Base-by-base conservation (phyloP, 257 asterid species). In the Fraxinus pennsylvanica region DNA sequence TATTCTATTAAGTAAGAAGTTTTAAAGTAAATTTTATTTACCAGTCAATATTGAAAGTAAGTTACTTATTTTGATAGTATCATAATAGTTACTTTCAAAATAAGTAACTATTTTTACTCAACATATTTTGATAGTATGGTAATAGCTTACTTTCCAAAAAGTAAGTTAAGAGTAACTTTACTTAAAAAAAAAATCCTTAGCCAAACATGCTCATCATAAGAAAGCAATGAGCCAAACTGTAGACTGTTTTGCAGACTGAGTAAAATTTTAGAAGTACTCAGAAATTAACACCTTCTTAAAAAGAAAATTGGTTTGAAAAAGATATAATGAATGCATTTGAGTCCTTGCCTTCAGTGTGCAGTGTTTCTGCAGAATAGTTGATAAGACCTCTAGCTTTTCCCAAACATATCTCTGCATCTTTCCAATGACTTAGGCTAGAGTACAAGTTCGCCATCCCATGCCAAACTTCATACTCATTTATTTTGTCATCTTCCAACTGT, bases 391-490 rank as follows among this genome's bases (percentile, higher is more conserved):
- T 91, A 81, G 99, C 98, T 90, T 92, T 93, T 66, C 30, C 86
- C 86, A 96, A 89, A 84, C 99, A 96, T 80, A 90, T 80, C 86
- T 96, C 99, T 19, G 97, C 94, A 83, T 96, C 99, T 81, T 87
- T 92, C 97, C 97, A 96, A 77, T 89, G 96, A 68, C 97, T 90
- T 76, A 96, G 96, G 82, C 90, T 93, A 19, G 96, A 90, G 86
- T 96, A 96, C 74, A 96, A 86, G 73, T 91, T 91, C 50, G 98
- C 97, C 52, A 96, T 86, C 72, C 97, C 99, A 32, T 89, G 96
- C 99, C 99, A 96, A 72, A 93, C 97, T 87, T 93, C 99, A 78
- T 84, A 88, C 87, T 96, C 99, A 83, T 85, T 84, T 75, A 91
- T 89, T 70, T 80, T 91, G 69, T 88, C 96, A 80, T 91, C 96